Evolutionary conservation across 495 filamentous ascomycete species (phyloP).

Genomic region (Daldinia grandis): DNA sequence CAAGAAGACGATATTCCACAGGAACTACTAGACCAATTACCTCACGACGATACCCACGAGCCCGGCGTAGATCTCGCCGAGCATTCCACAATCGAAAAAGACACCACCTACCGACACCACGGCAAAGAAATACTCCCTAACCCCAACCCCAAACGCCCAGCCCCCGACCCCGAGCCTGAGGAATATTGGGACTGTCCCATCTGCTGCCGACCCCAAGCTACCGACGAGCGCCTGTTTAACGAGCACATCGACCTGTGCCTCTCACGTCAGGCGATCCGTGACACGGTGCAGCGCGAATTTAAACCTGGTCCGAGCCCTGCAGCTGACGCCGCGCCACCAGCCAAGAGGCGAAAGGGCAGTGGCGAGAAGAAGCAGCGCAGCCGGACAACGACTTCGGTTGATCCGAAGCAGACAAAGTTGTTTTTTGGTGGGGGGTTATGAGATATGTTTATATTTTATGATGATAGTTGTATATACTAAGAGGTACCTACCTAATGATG

Average conservation of each 20-base stretch:
- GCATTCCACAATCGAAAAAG: background rate
- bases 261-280: constrained; percentile 82
- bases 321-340: constrained; percentile 13
- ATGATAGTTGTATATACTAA: constrained; percentile 1
- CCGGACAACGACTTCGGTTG: constrained; percentile 35
- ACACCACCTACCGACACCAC: constrained; percentile 46
- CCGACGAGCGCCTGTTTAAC: constrained; percentile 85
- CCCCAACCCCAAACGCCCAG: constrained; percentile 56
- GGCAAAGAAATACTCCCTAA: constrained; percentile 62
- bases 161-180: constrained; percentile 48
- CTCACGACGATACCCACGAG: constrained; percentile 1
- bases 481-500: background rate
- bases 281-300: constrained; percentile 69
- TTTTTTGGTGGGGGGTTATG: constrained; percentile 48
- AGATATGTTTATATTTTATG: background rate
- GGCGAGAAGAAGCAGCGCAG: constrained; percentile 51
- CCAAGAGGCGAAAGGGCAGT: constrained; percentile 46
- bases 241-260: constrained; percentile 95
- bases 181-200: constrained; percentile 88
- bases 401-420: constrained; percentile 58
- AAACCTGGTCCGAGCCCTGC: constrained; percentile 23
- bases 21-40: constrained; percentile 69
- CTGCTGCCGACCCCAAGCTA: constrained; percentile 74
- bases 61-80: constrained; percentile 10
- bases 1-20: constrained; percentile 65